Base-by-base conservation (phyloP, 1,284 basidiomycete species). In the Microbotryum intermedium region DNA sequence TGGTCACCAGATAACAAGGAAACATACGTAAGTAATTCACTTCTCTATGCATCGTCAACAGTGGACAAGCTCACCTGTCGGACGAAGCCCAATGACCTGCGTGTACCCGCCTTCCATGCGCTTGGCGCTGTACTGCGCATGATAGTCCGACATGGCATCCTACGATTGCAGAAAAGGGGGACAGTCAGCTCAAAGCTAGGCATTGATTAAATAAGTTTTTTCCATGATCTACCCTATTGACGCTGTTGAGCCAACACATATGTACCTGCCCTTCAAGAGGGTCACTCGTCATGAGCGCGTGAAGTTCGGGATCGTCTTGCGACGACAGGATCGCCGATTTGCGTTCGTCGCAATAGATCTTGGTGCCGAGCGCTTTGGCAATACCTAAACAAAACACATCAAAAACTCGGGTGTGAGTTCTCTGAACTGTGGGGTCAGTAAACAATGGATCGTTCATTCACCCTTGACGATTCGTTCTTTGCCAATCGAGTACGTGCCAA, bases 391-490 rank as follows among this genome's bases (percentile, higher is more conserved):
- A 0, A 18, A 25, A 53, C 18, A 34, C 10, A 39, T 42, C 11
- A 44, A 25, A 30, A 10, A 30, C 21, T 30, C 44, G 46, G 5
- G 28, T 51, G 10, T 23, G 1, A 13, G 42, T 43, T 28, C 29
- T 47, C 25, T 13, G 16, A 20, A 43, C 6, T 21, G 44, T 34
- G 1, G 34, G n/a, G 21, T 16, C 46, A 48, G 16, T 2, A 18
- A 18, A 21, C 16, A 3, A 39, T 2, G 34, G 5, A 39, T 3
- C 4, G 11, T 6, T 6, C 29, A 55, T 71, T 48, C 58, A 86
- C 89, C 90, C 81, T 97, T 94, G 34, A 97, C 90, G 51, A 98
- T 88, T 47, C 92, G 84, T 74, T 98, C 94, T 75, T 98, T 98
- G 55, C 94, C 94, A 57, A 98, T 91, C 0, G 90, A 90, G 74